A percentile compares a stretch with the other conserved stretches of the same genome.
These are phyloP conservation scores for Sporothrix euskadiensis DNA, from an alignment of 2,329 filamentous ascomycete species.

Conservation along the genomic window DNA sequence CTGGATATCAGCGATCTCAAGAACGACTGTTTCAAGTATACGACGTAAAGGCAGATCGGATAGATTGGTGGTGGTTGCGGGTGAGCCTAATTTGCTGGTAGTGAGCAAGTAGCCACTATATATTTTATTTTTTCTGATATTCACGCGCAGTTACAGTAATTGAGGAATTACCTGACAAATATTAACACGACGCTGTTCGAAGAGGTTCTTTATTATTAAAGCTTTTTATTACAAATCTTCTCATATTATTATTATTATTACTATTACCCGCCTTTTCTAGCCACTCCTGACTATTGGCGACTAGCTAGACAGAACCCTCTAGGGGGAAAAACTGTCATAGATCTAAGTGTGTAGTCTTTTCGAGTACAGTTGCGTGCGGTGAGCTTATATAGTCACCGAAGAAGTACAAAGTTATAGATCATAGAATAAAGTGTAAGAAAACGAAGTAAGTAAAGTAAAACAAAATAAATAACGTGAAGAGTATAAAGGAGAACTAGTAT, in stretches of 20 bases:
- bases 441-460: background rate
- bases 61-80: background rate
- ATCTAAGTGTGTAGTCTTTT: background rate
- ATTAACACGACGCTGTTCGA: too few relatives aligned
- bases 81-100: background rate
- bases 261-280: too few relatives aligned
- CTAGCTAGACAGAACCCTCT: too few relatives aligned
- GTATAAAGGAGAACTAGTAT: background rate
- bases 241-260: too few relatives aligned
- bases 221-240: too few relatives aligned
- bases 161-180: too few relatives aligned
- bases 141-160: too few relatives aligned
- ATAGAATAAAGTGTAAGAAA: background rate
- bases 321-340: background rate
- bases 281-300: too few relatives aligned
- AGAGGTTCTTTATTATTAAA: too few relatives aligned
- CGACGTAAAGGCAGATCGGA: constrained; percentile 21
- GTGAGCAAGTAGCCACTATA: background rate
- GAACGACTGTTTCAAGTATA: constrained; percentile 54
- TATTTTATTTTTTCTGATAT: too few relatives aligned
- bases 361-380: background rate
- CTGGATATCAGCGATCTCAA: constrained; percentile 56
- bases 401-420: too few relatives aligned
- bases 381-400: background rate
- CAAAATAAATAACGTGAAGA: background rate